These are phyloP conservation scores for Monosporascus sp. DNA, from an alignment of 2,329 filamentous ascomycete genomes.

Conservation along the genomic window DNA sequence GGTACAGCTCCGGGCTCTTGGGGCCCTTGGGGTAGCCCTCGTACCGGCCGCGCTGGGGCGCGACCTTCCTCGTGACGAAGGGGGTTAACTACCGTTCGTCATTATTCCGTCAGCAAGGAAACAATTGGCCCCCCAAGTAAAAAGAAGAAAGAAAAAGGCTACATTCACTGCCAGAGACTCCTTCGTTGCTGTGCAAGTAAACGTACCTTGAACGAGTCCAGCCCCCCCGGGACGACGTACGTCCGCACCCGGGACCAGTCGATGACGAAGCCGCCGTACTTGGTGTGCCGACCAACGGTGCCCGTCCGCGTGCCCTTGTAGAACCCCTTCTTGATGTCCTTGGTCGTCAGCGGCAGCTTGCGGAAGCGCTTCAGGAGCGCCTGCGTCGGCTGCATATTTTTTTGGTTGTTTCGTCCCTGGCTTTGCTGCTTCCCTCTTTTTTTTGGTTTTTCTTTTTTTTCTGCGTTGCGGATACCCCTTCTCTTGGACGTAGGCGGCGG, in stretches of 20 bases:
- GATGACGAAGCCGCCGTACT: conserved; percentile 76
- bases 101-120: not conserved
- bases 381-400: conserved; percentile 62
- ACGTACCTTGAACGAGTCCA: conserved; percentile 67
- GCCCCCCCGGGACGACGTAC: conserved; percentile 69
- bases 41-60: conserved; percentile 48
- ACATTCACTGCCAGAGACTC: not conserved
- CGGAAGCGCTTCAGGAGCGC: conserved; percentile 62
- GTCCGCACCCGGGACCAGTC: conserved; percentile 87
- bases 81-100: conserved; percentile 61
- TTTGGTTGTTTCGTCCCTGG: conserved; percentile 1
- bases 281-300: conserved; percentile 78
- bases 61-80: conserved; percentile 63
- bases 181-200: not conserved
- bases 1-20: conserved; percentile 55
- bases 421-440: not conserved
- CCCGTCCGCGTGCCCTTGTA: conserved; percentile 95
- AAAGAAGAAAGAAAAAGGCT: too few relatives aligned
- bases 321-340: conserved; percentile 87
- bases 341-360: conserved; percentile 81
- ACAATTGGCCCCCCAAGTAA: not conserved
- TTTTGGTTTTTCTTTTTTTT: not conserved
- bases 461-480: not conserved
- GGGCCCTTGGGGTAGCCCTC: conserved; percentile 47
- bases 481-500: too few relatives aligned